Conservation (phyloP, 2,329 filamentous ascomycete genomes). For the Hypocrella siamensis region DNA sequence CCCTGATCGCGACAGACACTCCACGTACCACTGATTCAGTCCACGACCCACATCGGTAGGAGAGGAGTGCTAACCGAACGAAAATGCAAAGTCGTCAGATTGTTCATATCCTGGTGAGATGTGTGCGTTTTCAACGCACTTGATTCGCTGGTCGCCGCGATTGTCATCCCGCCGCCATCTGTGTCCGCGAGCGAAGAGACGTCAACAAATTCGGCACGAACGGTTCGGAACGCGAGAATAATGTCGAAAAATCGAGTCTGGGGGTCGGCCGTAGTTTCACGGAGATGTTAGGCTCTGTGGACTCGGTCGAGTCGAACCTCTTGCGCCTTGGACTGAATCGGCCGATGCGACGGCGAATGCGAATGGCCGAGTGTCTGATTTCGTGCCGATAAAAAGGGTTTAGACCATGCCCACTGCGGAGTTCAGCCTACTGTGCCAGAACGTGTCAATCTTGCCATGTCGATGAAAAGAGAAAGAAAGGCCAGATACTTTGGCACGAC, state of each 20-base stretch:
- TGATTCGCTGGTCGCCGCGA: background rate
- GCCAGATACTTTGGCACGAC: background rate
- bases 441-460: background rate
- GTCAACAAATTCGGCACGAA: background rate
- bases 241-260: background rate
- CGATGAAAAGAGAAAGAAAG: background rate
- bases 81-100: background rate
- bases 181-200: background rate
- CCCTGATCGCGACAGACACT: background rate
- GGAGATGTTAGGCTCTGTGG: background rate
- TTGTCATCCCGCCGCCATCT: background rate
- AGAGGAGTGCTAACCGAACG: background rate
- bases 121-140: background rate
- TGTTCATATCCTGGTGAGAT: background rate
- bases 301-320: background rate
- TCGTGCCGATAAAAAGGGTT: background rate
- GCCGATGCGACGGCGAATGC: background rate
- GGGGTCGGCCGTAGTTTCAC: background rate
- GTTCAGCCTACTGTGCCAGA: background rate
- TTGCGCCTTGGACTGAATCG: background rate
- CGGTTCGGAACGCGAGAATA: background rate
- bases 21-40: background rate
- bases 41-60: background rate
- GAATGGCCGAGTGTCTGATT: background rate
- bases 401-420: background rate